Base-by-base conservation (phyloP, 2,329 filamentous ascomycete genomes). In the Microcyclospora pomicola region DNA sequence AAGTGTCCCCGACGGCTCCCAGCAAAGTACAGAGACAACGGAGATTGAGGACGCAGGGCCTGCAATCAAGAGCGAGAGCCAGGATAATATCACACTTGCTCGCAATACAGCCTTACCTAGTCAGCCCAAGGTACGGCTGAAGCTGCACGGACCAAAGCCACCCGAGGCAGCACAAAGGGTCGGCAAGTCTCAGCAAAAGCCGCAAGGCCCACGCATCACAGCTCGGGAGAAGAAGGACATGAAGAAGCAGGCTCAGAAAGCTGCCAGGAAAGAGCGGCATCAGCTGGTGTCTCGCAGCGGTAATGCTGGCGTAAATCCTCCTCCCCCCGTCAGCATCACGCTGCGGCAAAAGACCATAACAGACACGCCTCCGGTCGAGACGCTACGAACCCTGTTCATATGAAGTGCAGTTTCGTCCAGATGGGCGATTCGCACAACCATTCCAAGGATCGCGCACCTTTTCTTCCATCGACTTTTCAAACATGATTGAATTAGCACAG, bases 161-260 rank as follows among this genome's bases (percentile, higher is more conserved):
- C 55, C 54, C 24, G 43, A 49, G 16, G 31, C 28, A 15, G 30
- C 40, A 33, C 36, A 44, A 42, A 42, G 40, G 11, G 36, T 33
- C 15, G 49, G 48, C 39, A 58, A 55, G 42, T 55, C 56, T 5
- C 42, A 49, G 15, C 55, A 56, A 31, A 50, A 48, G 33, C 58
- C 61, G 41, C 45, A 43, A 15, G 60, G 58, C 15, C 58, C 59
- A 29, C 55, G 56, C 27, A 41, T 52, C 11, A 51, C 50, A n/a
- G 56, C 60, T 16, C 49, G 59, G 35, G 58, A 61, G 16, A 52
- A 51, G 27, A 60, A 60, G 40, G 56, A 58, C 37, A 56, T 60
- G 32, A 57, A 60, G 44, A 64, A 64, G 52, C 55, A 55, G 36
- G 59, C 59, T 6, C 60, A 63, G 39, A 64, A 64, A 38, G 56